Percentiles rank a stretch among this genome's conserved stretches.
Conservation (phyloP, 192 early-diverging fungal genomes). For the Chytriomyces confervae region DNA sequence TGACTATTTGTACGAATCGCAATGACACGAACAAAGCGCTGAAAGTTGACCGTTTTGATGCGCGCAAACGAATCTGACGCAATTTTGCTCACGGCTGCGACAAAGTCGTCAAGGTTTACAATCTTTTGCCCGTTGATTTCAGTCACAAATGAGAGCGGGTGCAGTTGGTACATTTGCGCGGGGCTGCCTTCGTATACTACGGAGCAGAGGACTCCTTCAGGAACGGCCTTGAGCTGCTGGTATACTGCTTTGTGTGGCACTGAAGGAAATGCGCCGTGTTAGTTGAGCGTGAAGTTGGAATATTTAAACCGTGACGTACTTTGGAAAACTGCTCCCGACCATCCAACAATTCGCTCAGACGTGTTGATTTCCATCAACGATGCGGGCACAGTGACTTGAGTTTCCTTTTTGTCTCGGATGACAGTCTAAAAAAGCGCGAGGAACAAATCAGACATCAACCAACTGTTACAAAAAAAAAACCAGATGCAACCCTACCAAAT, state of each 20-base stretch:
- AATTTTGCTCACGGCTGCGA: constrained; percentile 38
- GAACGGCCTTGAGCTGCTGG: constrained; percentile 51
- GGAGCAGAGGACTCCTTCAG: constrained; percentile 51
- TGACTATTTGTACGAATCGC: constrained; percentile 45
- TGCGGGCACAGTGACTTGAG: constrained; percentile 21
- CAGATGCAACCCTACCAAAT: constrained; percentile 12
- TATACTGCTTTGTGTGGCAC: constrained; percentile 52
- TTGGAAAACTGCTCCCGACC: constrained; percentile 49
- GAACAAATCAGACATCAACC: neutral
- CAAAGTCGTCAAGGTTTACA: constrained; percentile 38
- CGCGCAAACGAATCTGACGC: constrained; percentile 43
- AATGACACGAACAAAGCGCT: constrained; percentile 45
- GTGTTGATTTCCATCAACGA: constrained; percentile 25
- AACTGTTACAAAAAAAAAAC: neutral
- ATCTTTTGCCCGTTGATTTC: constrained; percentile 40
- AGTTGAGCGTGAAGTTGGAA: no score
- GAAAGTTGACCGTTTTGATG: constrained; percentile 42
- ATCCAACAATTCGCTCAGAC: constrained; percentile 37
- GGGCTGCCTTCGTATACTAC: constrained; percentile 53
- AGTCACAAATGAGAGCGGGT: constrained; percentile 46
- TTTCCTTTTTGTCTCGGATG: constrained; percentile 31
- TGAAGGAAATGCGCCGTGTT: neutral
- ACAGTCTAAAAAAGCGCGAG: constrained; percentile 10
- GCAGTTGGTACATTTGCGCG: constrained; percentile 46
- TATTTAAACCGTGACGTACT: constrained; percentile 1